These are phyloP conservation scores for Jacaranda copaia DNA, from an alignment of 257 asterid genomes.

Conservation along the genomic window DNA sequence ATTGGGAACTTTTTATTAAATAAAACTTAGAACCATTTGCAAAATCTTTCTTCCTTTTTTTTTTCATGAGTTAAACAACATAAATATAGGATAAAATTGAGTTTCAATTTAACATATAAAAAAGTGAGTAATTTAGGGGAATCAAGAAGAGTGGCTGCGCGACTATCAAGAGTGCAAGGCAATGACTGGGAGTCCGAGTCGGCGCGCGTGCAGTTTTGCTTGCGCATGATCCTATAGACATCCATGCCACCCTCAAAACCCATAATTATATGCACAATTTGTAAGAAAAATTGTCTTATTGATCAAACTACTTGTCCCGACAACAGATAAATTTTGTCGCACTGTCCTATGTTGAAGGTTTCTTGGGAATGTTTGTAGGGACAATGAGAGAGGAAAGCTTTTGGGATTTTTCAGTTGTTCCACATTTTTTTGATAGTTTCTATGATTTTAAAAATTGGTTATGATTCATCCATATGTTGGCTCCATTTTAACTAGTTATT, in stretches of 20 bases:
- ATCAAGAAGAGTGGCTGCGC: conserved; percentile 8
- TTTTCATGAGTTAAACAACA: no score
- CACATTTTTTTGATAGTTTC: background rate
- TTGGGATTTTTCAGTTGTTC: conserved; percentile 14
- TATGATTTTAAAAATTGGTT: conserved; percentile 4
- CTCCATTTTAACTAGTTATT: background rate
- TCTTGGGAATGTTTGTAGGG: background rate
- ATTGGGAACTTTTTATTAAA: no score
- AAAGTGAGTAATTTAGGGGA: background rate
- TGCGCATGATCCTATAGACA: conserved; percentile 27
- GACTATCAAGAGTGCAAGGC: background rate
- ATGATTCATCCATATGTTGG: background rate
- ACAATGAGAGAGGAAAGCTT: background rate
- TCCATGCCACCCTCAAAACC: conserved; percentile 23
- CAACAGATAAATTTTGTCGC: background rate
- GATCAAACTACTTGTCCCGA: conserved; percentile 1
- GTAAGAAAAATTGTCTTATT: background rate
- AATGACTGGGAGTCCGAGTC: background rate
- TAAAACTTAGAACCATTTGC: no score
- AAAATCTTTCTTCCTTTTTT: no score
- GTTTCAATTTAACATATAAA: no score
- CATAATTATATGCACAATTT: background rate
- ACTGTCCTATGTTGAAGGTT: background rate
- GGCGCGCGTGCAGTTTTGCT: conserved; percentile 13
- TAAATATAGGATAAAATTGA: no score